Evolutionary conservation across 2,329 filamentous ascomycete genomes (phyloP).

Genomic region (Trichoderma simmonsii): DNA sequence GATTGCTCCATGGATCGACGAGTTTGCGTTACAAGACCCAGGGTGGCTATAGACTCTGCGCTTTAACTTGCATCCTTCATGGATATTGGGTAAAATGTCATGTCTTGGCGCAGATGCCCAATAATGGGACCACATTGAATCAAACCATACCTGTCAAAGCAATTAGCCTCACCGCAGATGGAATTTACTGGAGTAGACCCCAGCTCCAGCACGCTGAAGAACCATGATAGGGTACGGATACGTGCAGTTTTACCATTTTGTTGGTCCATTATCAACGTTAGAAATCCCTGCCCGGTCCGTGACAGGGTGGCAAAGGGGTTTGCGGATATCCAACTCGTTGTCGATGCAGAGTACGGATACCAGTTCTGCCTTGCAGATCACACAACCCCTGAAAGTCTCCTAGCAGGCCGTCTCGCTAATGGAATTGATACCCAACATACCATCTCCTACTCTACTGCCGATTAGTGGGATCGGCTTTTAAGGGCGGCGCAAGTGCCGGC

Average conservation of each 20-base stretch:
- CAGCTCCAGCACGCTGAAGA: neutral
- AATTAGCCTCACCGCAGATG: neutral
- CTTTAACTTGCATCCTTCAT: neutral
- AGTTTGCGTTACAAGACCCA: neutral
- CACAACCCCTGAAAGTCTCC: neutral
- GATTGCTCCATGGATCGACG: neutral
- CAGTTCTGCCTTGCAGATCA: neutral
- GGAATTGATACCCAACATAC: neutral
- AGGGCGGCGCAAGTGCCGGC: conserved; percentile 14
- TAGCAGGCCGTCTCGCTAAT: neutral
- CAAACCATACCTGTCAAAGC: neutral
- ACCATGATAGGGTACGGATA: neutral
- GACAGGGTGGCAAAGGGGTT: neutral
- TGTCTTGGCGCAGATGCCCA: neutral
- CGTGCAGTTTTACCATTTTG: neutral
- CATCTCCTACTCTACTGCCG: neutral
- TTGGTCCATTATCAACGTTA: neutral
- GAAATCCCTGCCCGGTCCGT: neutral
- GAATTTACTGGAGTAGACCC: neutral
- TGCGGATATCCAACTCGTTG: neutral
- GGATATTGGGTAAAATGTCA: neutral
- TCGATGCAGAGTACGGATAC: neutral
- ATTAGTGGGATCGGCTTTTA: conserved; percentile 14
- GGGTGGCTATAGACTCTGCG: neutral
- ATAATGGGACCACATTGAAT: neutral